Percentiles rank a stretch among this genome's conserved stretches.
These are phyloP conservation scores for Leucocoprinus birnbaumii DNA, from an alignment of 768 basidiomycete species.

Conservation along the genomic window DNA sequence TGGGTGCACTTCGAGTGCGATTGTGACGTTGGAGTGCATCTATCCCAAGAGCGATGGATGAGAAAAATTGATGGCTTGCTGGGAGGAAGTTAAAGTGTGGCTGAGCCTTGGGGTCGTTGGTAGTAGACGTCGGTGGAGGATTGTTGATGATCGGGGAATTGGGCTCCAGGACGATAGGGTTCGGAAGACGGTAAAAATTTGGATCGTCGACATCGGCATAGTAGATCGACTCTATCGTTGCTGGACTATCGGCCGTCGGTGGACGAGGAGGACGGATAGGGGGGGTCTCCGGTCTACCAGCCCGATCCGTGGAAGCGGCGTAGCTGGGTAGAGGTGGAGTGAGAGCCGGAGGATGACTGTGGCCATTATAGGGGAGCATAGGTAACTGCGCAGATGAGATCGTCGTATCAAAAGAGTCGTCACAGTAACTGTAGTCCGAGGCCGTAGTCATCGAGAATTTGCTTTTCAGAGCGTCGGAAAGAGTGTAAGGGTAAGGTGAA, in stretches of 20 bases:
- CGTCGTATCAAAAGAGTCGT: constrained; percentile 5
- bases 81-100: neutral
- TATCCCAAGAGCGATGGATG: neutral
- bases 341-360: neutral
- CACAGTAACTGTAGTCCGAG: constrained; percentile 12
- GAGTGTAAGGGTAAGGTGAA: neutral
- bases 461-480: neutral
- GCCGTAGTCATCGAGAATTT: constrained; percentile 14
- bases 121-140: neutral
- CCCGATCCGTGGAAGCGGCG: neutral
- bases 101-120: neutral
- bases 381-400: constrained; percentile 7
- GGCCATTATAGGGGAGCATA: neutral
- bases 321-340: neutral
- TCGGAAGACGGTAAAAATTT: constrained; percentile 3
- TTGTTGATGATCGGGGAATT: neutral
- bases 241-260: constrained; percentile 14
- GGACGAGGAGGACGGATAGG: constrained; percentile 15
- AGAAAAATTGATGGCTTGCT: neutral
- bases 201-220: constrained; percentile 8
- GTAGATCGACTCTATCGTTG: constrained; percentile 5
- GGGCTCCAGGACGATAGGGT: constrained; percentile 1
- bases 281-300: neutral
- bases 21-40: constrained; percentile 3
- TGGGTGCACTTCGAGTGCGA: constrained; percentile 1